phyloP scores from a whole-genome alignment of 176 grass and related monocot species.

The Elymus sibiricus region DNA sequence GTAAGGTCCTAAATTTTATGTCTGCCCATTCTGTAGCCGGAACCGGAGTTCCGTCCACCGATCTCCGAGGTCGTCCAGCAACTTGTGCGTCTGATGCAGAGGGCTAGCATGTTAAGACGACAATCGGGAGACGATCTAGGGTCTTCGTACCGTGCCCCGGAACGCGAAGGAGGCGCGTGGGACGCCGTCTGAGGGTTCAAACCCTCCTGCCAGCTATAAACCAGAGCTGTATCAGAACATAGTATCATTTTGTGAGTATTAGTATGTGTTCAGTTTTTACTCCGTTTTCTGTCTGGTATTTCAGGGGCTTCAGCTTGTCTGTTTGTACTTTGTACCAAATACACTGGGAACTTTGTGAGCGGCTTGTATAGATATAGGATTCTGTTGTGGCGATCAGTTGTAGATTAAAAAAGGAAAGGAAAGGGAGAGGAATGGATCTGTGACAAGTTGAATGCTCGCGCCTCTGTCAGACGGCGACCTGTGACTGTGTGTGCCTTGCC shows the following conservation, averaged over 20 bases:
- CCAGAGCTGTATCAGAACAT: background rate
- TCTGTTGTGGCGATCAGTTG: background rate
- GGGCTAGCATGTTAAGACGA: conserved; percentile 56
- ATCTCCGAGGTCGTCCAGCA: conserved; percentile 97
- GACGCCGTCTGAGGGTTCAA: conserved; percentile 21
- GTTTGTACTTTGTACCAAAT: background rate
- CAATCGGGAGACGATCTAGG: conserved; percentile 75
- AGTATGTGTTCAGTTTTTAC: background rate
- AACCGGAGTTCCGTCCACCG: conserved; percentile 91
- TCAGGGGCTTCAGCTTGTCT: background rate
- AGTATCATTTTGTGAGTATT: background rate
- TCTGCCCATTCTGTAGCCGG: conserved; percentile 39
- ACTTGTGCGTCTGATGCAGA: conserved; percentile 82
- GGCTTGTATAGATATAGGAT: conserved; percentile 12
- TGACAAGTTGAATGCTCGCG: background rate
- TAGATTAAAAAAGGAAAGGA: background rate
- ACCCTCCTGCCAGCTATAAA: no score
- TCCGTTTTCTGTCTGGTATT: background rate
- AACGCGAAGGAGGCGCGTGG: conserved; percentile 35
- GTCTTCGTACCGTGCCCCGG: conserved; percentile 56
- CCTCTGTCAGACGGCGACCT: background rate
- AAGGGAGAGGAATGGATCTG: background rate
- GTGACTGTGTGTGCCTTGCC: background rate
- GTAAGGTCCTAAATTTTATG: background rate
- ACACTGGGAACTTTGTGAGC: background rate